phyloP scores from a whole-genome alignment of 139 green algal genomes.

The Trebouxia sp. region DNA sequence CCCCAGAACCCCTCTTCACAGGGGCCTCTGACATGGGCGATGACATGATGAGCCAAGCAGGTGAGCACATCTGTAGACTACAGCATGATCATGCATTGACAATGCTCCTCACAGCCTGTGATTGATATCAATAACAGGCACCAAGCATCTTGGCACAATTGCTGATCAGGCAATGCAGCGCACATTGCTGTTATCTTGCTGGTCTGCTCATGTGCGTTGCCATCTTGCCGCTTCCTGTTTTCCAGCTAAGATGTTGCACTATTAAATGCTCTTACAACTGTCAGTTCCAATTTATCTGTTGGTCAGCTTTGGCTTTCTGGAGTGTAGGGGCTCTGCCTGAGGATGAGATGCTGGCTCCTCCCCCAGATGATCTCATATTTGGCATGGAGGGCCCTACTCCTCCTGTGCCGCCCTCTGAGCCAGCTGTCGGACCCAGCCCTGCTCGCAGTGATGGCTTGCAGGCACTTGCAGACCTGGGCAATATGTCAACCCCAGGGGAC shows the following conservation, averaged over 20 bases:
- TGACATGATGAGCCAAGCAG: constrained; percentile 19
- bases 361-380: neutral
- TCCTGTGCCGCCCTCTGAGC: neutral
- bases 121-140: neutral
- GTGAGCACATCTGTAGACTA: neutral
- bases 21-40: neutral
- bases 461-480: constrained; percentile 15
- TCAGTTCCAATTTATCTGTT: too few relatives aligned
- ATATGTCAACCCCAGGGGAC: constrained; percentile 33
- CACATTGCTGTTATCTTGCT: too few relatives aligned
- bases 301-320: neutral
- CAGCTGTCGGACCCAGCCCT: neutral
- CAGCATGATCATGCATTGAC: neutral
- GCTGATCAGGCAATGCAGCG: too few relatives aligned
- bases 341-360: constrained; percentile 7
- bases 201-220: too few relatives aligned
- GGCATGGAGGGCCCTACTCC: neutral
- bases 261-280: too few relatives aligned
- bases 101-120: too few relatives aligned
- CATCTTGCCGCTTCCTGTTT: too few relatives aligned
- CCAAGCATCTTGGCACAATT: too few relatives aligned
- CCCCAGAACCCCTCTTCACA: constrained; percentile 1
- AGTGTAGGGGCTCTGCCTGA: neutral
- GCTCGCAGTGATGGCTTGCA: neutral
- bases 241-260: too few relatives aligned